These are phyloP conservation scores for Neurospora tetrasperma DNA, from an alignment of 495 filamentous ascomycete species.

Conservation along the genomic window DNA sequence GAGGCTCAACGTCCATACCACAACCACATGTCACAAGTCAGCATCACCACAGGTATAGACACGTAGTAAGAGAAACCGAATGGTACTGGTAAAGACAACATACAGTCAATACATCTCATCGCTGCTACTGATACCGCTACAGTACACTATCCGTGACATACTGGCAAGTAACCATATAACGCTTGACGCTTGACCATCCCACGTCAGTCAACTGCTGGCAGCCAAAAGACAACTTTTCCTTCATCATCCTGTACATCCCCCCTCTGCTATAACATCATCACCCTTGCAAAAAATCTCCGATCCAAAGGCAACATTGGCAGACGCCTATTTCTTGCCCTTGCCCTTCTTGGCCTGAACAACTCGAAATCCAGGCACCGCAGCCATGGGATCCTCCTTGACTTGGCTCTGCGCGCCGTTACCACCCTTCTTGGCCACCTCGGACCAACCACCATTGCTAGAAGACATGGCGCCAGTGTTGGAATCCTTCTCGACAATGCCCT, in stretches of 20 bases:
- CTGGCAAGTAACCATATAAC: neutral
- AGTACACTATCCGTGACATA: neutral
- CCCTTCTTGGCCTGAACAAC: conserved; percentile 80
- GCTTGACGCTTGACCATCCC: neutral
- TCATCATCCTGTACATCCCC: neutral
- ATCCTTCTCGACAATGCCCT: conserved; percentile 61
- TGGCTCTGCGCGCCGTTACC: conserved; percentile 13
- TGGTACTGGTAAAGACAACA: rapidly evolving
- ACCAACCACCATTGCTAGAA: conserved; percentile 68
- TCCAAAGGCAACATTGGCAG: neutral
- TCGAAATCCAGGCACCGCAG: conserved; percentile 56
- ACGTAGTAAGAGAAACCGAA: neutral
- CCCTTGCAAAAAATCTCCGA: neutral
- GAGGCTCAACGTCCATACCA: neutral
- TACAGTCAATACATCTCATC: neutral
- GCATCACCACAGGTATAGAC: neutral
- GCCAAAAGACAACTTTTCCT: neutral
- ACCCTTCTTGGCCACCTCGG: conserved; percentile 91
- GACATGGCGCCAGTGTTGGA: conserved; percentile 35
- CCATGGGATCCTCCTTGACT: conserved; percentile 35
- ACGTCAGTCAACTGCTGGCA: neutral
- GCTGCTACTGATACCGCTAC: neutral
- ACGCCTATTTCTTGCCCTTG: conserved; percentile 54
- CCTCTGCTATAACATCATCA: neutral
- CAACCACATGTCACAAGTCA: neutral